Conservation (phyloP, 345 rosid genomes). For the Lepidium didymum region DNA sequence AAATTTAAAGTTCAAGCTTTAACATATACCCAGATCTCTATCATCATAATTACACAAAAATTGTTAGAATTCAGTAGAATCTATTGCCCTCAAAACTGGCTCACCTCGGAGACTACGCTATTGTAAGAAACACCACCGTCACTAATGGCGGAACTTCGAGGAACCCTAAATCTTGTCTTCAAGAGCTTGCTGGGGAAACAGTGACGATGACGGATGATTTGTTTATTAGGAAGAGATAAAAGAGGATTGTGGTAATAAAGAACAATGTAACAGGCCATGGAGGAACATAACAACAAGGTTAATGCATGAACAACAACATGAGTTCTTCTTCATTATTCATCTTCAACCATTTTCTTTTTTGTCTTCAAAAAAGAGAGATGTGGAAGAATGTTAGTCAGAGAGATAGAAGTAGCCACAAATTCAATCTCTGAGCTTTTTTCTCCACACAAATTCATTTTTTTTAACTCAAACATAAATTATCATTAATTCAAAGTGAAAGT, state of each 20-base stretch:
- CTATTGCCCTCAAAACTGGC: neutral
- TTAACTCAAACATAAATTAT: no score
- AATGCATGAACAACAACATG: slow-evolving; percentile 8
- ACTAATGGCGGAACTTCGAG: slow-evolving; percentile 26
- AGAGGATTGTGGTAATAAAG: slow-evolving; percentile 22
- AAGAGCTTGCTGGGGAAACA: slow-evolving; percentile 7
- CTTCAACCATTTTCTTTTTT: slow-evolving; percentile 42
- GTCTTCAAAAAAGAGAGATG: slow-evolving; percentile 11
- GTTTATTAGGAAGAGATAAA: slow-evolving; percentile 32
- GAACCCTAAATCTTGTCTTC: slow-evolving; percentile 25
- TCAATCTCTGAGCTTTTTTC: slow-evolving; percentile 17
- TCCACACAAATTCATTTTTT: slow-evolving; percentile 36
- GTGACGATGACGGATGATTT: slow-evolving; percentile 2
- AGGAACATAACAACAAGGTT: slow-evolving; percentile 37
- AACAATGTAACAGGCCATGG: slow-evolving; percentile 73
- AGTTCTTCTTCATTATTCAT: slow-evolving; percentile 46
- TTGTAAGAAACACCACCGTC: slow-evolving; percentile 34
- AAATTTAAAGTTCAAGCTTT: neutral
- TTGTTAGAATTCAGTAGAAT: neutral
- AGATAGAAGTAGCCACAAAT: slow-evolving; percentile 13
- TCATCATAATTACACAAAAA: neutral
- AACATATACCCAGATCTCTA: neutral
- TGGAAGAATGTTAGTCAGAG: slow-evolving; percentile 30
- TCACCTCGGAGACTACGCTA: slow-evolving; percentile 68
- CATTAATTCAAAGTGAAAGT: no score